phyloP scores from a whole-genome alignment of 129 eudicot species.

The Gnaphalium uliginosum region DNA sequence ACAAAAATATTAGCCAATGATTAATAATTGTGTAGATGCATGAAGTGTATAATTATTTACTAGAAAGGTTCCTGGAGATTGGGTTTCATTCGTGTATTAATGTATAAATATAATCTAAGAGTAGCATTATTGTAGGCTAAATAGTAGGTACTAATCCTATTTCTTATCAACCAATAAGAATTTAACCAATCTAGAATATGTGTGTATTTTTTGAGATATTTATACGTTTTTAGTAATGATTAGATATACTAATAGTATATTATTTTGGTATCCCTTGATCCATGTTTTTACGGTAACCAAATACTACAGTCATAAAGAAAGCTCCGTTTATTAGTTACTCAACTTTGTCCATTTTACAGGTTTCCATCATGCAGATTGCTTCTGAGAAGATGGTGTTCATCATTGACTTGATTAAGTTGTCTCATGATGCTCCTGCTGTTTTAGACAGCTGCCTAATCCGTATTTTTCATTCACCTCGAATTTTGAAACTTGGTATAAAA shows the following conservation, averaged over 20 bases:
- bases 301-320: background rate
- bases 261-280: background rate
- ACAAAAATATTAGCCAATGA: background rate
- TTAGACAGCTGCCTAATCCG: slow-evolving; percentile 80
- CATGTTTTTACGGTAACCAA: background rate
- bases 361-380: slow-evolving; percentile 96
- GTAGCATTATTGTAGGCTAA: background rate
- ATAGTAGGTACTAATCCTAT: background rate
- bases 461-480: slow-evolving; percentile 75
- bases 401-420: slow-evolving; percentile 80
- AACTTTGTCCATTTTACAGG: slow-evolving; percentile 51
- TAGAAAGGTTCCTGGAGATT: background rate
- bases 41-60: background rate
- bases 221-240: background rate
- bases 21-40: background rate
- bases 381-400: slow-evolving; percentile 80
- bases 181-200: background rate
- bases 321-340: slow-evolving; percentile 12
- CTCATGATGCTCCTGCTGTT: slow-evolving; percentile 57
- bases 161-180: background rate
- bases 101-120: background rate
- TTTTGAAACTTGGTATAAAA: slow-evolving; percentile 86
- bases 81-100: too few relatives aligned
- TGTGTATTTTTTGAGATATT: background rate
- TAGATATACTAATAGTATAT: background rate